Conservation (phyloP, 148 eudicot species). For the Simmondsia chinensis region DNA sequence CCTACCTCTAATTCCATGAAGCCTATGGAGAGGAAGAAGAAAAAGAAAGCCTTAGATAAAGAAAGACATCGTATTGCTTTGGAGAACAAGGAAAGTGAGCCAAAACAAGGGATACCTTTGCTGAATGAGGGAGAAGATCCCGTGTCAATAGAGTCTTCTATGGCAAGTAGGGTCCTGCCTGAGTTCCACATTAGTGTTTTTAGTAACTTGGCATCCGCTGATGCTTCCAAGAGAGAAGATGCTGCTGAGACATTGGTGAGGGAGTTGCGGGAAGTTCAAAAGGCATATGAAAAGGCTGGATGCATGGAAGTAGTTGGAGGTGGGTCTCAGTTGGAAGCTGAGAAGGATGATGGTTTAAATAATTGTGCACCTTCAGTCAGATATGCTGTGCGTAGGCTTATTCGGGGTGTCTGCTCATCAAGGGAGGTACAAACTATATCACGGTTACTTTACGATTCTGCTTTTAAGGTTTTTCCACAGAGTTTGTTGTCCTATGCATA, state of each 20-base stretch:
- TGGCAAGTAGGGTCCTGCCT: slow-evolving; percentile 31
- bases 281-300: slow-evolving; percentile 41
- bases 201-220: slow-evolving; percentile 48
- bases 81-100: slow-evolving; percentile 15
- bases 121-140: slow-evolving; percentile 19
- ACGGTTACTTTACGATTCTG: neutral
- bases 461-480: no score
- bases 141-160: neutral
- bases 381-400: slow-evolving; percentile 83
- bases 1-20: slow-evolving; percentile 15
- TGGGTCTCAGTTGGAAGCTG: slow-evolving; percentile 65
- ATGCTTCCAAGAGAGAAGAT: slow-evolving; percentile 46
- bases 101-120: slow-evolving; percentile 5
- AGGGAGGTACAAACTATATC: slow-evolving; percentile 46
- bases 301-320: slow-evolving; percentile 34
- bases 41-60: slow-evolving; percentile 60
- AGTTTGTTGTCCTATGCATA: no score
- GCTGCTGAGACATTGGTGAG: slow-evolving; percentile 64
- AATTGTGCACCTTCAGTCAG: slow-evolving; percentile 77
- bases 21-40: slow-evolving; percentile 75
- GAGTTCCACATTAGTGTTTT: slow-evolving; percentile 75
- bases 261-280: slow-evolving; percentile 69
- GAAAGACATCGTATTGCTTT: slow-evolving; percentile 26
- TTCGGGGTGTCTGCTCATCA: slow-evolving; percentile 89
- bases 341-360: slow-evolving; percentile 83